phyloP scores from a whole-genome alignment of 192 early-diverging fungal genomes.

The Gryganskiella cystojenkinii region DNA sequence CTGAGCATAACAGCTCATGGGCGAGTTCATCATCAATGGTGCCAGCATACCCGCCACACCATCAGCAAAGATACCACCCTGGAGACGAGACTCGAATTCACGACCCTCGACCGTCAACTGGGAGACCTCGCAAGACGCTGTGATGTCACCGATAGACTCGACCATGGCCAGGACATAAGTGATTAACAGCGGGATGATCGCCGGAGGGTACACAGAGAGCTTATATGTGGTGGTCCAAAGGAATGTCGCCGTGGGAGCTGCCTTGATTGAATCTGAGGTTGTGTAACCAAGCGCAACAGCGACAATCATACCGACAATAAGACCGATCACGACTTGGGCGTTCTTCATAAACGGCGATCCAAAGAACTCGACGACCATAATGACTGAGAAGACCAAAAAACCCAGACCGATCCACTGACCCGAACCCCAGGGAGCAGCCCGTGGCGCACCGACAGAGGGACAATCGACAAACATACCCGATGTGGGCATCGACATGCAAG shows the following conservation, averaged over 20 bases:
- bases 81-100: conserved; percentile 63
- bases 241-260: conserved; percentile 60
- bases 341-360: conserved; percentile 69
- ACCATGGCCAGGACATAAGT: conserved; percentile 58
- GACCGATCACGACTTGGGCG: conserved; percentile 59
- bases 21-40: conserved; percentile 57
- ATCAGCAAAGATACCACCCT: conserved; percentile 64
- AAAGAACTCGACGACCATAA: conserved; percentile 64
- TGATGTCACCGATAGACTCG: conserved; percentile 63
- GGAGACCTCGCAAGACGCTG: conserved; percentile 65
- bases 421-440: conserved; percentile 63
- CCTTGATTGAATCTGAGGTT: conserved; percentile 47
- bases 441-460: conserved; percentile 53
- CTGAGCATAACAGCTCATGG: conserved; percentile 66
- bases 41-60: conserved; percentile 57
- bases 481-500: conserved; percentile 50
- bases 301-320: conserved; percentile 63
- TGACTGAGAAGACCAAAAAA: conserved; percentile 58
- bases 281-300: conserved; percentile 63
- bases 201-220: conserved; percentile 56
- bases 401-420: conserved; percentile 63
- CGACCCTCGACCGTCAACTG: conserved; percentile 60
- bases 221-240: conserved; percentile 64
- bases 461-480: conserved; percentile 60
- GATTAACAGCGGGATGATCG: conserved; percentile 60